Conservation (phyloP, 441 rosid species). For the Pelargonium myrrhifolium region DNA sequence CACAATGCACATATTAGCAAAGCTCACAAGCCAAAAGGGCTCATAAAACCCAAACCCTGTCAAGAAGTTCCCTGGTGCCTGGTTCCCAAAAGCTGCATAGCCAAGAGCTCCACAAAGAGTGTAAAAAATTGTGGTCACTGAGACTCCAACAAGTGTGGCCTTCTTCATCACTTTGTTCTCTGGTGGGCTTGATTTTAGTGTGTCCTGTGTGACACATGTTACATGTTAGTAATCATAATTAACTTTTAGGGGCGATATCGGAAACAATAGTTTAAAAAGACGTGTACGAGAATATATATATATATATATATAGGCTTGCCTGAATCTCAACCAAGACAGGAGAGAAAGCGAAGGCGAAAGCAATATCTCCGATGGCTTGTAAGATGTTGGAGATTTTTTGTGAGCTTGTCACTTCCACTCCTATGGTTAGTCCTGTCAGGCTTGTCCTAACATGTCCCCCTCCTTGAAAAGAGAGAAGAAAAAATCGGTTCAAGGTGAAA, state of each 20-base stretch:
- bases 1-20: constrained; percentile 48
- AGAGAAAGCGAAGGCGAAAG: constrained; percentile 52
- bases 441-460: constrained; percentile 29
- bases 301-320: too few species aligned
- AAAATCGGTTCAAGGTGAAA: not conserved
- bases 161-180: constrained; percentile 52
- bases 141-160: constrained; percentile 37
- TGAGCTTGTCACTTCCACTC: constrained; percentile 38
- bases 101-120: constrained; percentile 50
- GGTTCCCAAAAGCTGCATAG: constrained; percentile 54
- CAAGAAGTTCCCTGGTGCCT: constrained; percentile 51
- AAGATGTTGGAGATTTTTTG: constrained; percentile 42
- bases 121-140: constrained; percentile 49
- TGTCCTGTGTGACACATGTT: constrained; percentile 30
- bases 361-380: constrained; percentile 57
- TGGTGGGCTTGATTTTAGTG: constrained; percentile 45
- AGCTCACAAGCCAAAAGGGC: constrained; percentile 56
- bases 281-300: too few species aligned
- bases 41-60: constrained; percentile 54
- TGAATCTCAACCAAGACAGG: constrained; percentile 57
- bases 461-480: constrained; percentile 13
- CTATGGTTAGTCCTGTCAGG: constrained; percentile 40
- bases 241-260: too few species aligned
- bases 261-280: too few species aligned
- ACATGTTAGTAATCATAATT: too few species aligned